Evolutionary conservation across 192 early-diverging fungal genomes (phyloP).

Genomic region (Chytriomyces sp.): DNA sequence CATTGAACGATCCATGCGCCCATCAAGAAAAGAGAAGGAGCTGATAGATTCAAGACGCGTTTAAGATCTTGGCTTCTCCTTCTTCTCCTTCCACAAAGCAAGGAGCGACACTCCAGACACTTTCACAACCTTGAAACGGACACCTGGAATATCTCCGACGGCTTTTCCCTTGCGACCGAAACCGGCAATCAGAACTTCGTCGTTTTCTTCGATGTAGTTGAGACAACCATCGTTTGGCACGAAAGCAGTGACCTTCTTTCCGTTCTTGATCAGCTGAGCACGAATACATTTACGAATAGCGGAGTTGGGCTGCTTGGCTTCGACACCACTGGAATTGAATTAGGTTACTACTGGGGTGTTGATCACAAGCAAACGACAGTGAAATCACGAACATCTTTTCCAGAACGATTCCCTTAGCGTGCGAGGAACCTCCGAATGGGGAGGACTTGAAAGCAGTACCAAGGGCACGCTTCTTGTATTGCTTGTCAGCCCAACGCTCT

Average conservation of each 20-base stretch:
- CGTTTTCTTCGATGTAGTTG: constrained; percentile 99
- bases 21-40: too few species aligned
- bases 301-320: constrained; percentile 99
- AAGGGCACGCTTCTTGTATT: constrained; percentile 97
- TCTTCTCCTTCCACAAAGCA: constrained; percentile 99
- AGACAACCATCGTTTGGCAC: constrained; percentile 99
- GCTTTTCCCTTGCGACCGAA: constrained; percentile 99
- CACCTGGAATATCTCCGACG: constrained; percentile 99
- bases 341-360: background rate
- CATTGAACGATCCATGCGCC: too few species aligned
- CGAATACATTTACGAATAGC: constrained; percentile 99
- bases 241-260: constrained; percentile 99
- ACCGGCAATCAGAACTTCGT: constrained; percentile 99
- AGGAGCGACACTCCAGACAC: constrained; percentile 98
- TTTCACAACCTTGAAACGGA: constrained; percentile 99
- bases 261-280: constrained; percentile 99
- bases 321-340: constrained; percentile 79
- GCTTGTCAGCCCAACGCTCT: constrained; percentile 98
- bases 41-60: background rate
- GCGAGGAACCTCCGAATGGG: constrained; percentile 99
- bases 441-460: constrained; percentile 98
- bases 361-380: background rate
- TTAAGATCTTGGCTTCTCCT: constrained; percentile 95
- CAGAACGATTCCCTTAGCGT: constrained; percentile 99
- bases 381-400: constrained; percentile 90